Percentiles rank a stretch among this genome's conserved stretches.
phyloP scores from a whole-genome alignment of 2,329 filamentous ascomycete genomes.

The Talaromyces sp. region DNA sequence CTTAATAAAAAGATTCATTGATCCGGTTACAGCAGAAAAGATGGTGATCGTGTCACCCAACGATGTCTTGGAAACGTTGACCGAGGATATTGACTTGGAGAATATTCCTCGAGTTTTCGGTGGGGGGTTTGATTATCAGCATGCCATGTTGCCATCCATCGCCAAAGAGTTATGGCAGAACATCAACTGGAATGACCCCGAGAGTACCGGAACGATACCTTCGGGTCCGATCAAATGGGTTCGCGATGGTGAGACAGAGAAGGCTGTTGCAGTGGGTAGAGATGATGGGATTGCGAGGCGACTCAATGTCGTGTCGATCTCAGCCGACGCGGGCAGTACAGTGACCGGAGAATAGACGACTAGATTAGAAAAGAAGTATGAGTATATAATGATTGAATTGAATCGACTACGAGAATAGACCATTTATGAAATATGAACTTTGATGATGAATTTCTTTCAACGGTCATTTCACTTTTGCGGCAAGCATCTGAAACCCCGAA shows the following conservation, averaged over 20 bases:
- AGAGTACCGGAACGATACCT: not conserved
- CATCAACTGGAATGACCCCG: not conserved
- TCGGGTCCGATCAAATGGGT: not conserved
- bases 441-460: not conserved
- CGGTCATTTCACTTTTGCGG: not conserved
- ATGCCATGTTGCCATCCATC: not conserved
- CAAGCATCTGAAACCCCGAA: not conserved
- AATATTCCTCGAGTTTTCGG: not conserved
- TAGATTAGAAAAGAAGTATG: not conserved
- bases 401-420: not conserved
- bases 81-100: not conserved
- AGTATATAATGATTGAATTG: not conserved
- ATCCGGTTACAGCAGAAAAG: slow-evolving; percentile 1
- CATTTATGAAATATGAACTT: not conserved
- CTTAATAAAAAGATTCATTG: not conserved
- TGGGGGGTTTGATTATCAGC: not conserved
- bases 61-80: not conserved
- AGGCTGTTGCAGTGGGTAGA: not conserved
- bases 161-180: not conserved
- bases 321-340: not conserved
- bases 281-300: not conserved
- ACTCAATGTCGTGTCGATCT: not conserved
- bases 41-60: not conserved
- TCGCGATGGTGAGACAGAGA: not conserved
- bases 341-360: not conserved